A percentile compares a stretch with the other conserved stretches of the same genome.
phyloP scores from a whole-genome alignment of 1,139 yeast species.

The Debaryomyces sp. region DNA sequence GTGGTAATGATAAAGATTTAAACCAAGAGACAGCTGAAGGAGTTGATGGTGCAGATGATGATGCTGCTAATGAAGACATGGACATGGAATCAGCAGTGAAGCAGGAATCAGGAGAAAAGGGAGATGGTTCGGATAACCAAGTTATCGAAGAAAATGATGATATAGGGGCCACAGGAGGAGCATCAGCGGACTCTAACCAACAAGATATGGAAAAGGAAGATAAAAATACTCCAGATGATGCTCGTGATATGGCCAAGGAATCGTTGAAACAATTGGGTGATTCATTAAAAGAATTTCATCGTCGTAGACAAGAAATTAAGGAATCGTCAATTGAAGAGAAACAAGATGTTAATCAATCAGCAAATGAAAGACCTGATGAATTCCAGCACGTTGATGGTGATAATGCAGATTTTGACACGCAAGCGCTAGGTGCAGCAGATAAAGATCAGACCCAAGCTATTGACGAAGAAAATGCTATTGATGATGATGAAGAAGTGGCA shows the following conservation, averaged over 20 bases:
- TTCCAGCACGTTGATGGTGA: slow-evolving; percentile 92
- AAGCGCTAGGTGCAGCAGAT: slow-evolving; percentile 90
- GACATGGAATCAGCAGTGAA: slow-evolving; percentile 71
- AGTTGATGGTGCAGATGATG: slow-evolving; percentile 52
- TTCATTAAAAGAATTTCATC: slow-evolving; percentile 86
- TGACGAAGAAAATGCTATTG: slow-evolving; percentile 86
- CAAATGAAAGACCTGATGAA: slow-evolving; percentile 78
- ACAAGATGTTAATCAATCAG: slow-evolving; percentile 49
- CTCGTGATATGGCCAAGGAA: slow-evolving; percentile 75
- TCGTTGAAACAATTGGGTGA: slow-evolving; percentile 89
- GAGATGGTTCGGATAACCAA: slow-evolving; percentile 77
- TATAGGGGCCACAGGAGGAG: slow-evolving; percentile 70
- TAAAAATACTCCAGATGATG: slow-evolving; percentile 50
- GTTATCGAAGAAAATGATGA: slow-evolving; percentile 69
- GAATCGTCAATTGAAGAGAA: slow-evolving; percentile 55
- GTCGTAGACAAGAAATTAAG: slow-evolving; percentile 83
- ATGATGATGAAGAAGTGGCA: slow-evolving; percentile 51
- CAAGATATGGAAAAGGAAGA: slow-evolving; percentile 37
- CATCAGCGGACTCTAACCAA: slow-evolving; percentile 47
- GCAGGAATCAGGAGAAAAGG: slow-evolving; percentile 70
- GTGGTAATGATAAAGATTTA: slow-evolving; percentile 21
- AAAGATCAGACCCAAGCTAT: slow-evolving; percentile 77
- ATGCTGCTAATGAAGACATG: slow-evolving; percentile 54
- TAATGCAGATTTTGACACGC: slow-evolving; percentile 73
- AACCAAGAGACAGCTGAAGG: slow-evolving; percentile 39